These are phyloP conservation scores for Phaeosphaeriaceae sp. DNA, from an alignment of 2,329 filamentous ascomycete species.

Conservation along the genomic window DNA sequence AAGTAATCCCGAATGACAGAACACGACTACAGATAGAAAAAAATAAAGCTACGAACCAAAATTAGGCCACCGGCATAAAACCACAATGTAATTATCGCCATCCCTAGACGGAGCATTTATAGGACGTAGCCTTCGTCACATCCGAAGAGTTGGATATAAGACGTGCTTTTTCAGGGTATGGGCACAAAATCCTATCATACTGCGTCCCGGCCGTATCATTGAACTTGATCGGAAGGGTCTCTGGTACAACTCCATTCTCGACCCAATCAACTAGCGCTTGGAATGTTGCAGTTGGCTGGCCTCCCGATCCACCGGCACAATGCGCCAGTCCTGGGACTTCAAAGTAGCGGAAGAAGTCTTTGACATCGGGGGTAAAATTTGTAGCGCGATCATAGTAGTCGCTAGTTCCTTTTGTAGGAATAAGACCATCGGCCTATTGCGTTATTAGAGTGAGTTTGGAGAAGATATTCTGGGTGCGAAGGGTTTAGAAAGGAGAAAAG, in stretches of 20 bases:
- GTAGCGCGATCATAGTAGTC: constrained; percentile 24
- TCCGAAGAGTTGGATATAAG: constrained; percentile 11
- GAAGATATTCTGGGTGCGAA: neutral
- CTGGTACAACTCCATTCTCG: constrained; percentile 25
- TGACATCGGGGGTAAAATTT: constrained; percentile 10
- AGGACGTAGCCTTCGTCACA: too few species aligned
- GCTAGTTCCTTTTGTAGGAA: constrained; percentile 11
- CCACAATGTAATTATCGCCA: too few species aligned
- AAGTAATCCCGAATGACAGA: too few species aligned
- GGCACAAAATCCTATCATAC: constrained; percentile 22
- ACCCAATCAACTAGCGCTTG: constrained; percentile 35
- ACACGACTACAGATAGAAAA: too few species aligned
- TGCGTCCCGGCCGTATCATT: constrained; percentile 4
- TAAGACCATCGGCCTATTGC: constrained; percentile 14
- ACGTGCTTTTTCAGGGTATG: constrained; percentile 19
- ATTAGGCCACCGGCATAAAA: too few species aligned
- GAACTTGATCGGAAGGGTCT: constrained; percentile 10
- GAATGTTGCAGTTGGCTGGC: constrained; percentile 42
- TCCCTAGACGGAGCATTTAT: too few species aligned
- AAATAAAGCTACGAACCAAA: too few species aligned
- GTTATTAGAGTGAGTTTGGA: neutral
- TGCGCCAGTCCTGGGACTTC: constrained; percentile 30
- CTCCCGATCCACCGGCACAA: constrained; percentile 25
- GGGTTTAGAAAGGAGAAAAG: neutral
- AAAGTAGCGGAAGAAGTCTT: constrained; percentile 32